Evolutionary conservation across 495 filamentous ascomycete species (phyloP).

Genomic region (Chaetomium cochliodes): DNA sequence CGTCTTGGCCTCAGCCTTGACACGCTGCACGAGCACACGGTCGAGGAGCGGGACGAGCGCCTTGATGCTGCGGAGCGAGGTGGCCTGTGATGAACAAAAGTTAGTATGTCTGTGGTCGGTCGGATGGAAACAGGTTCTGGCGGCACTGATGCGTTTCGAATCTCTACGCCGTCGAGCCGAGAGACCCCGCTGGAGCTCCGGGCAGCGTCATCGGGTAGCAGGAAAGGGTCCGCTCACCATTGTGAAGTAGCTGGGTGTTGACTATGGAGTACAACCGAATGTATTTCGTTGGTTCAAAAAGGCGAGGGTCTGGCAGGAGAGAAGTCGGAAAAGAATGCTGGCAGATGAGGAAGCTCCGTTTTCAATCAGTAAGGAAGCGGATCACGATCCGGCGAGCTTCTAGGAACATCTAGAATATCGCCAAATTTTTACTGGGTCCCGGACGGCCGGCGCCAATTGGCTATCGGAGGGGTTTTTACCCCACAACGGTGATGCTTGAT

Average conservation of each 20-base stretch:
- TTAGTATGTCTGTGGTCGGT: not conserved
- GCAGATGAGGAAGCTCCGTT: slow-evolving; percentile 20
- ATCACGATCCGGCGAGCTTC: slow-evolving; percentile 33
- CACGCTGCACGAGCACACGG: slow-evolving; percentile 95
- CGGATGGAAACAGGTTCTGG: not conserved
- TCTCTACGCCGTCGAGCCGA: not conserved
- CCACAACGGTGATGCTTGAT: slow-evolving; percentile 6
- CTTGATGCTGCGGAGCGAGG: slow-evolving; percentile 91
- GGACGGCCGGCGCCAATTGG: slow-evolving; percentile 15
- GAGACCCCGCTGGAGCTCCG: not conserved
- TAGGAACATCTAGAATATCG: slow-evolving; percentile 36
- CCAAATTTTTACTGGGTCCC: slow-evolving; percentile 32
- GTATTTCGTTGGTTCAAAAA: not conserved
- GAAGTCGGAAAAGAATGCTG: slow-evolving; percentile 5
- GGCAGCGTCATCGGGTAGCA: not conserved
- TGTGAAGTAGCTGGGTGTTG: slow-evolving; percentile 17
- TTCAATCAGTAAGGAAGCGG: slow-evolving; percentile 19
- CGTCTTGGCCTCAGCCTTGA: slow-evolving; percentile 96
- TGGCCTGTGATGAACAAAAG: slow-evolving; percentile 43
- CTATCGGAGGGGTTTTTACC: slow-evolving; percentile 20
- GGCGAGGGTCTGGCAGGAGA: slow-evolving; percentile 1
- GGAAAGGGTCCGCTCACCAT: slow-evolving; percentile 19
- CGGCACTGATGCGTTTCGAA: not conserved
- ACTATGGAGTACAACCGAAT: not conserved
- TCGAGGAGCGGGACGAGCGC: slow-evolving; percentile 94